A percentile compares a stretch with the other conserved stretches of the same genome.
Conservation (phyloP, 352 stramenopile genomes). For the Globisporangium barbulae region DNA sequence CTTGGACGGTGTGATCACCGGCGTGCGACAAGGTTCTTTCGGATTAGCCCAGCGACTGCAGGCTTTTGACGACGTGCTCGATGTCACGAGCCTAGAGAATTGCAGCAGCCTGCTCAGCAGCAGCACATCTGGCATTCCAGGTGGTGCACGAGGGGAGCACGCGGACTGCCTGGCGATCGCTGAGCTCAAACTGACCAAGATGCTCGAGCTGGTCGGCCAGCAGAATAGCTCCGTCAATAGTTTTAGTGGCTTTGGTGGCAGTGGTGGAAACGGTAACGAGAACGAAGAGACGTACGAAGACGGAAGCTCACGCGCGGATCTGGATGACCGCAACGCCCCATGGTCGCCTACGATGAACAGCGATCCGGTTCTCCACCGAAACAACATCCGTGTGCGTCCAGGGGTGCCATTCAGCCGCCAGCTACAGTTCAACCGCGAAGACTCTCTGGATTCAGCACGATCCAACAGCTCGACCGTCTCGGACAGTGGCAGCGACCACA, state of each 20-base stretch:
- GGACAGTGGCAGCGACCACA: constrained; percentile 30
- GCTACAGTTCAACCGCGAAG: constrained; percentile 25
- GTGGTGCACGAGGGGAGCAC: constrained; percentile 32
- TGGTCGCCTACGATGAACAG: constrained; percentile 73
- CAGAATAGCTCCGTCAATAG: constrained; percentile 54
- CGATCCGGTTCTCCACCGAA: constrained; percentile 67
- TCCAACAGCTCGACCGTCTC: constrained; percentile 40
- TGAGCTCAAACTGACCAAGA: constrained; percentile 77
- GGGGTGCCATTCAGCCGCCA: constrained; percentile 1
- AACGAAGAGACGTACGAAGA: constrained; percentile 28
- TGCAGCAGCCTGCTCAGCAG: constrained; percentile 1
- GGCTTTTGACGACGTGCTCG: constrained; percentile 69
- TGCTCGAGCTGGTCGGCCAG: constrained; percentile 74
- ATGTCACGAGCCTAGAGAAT: constrained; percentile 17
- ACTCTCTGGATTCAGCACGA: constrained; percentile 46
- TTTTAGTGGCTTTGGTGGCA: constrained; percentile 43
- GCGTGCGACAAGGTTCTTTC: constrained; percentile 71
- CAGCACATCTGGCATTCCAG: neutral
- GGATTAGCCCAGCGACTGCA: constrained; percentile 61
- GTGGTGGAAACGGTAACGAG: constrained; percentile 15
- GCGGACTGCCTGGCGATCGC: constrained; percentile 52
- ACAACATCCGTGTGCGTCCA: constrained; percentile 72
- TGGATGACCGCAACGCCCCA: constrained; percentile 48
- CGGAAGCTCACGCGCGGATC: constrained; percentile 29
- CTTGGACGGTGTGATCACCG: constrained; percentile 69